Evolutionary conservation across 1,139 yeast genomes (phyloP), one percentile per base, ranked within the genome.

Genomic region (Hyphopichia buzzinii): DNA sequence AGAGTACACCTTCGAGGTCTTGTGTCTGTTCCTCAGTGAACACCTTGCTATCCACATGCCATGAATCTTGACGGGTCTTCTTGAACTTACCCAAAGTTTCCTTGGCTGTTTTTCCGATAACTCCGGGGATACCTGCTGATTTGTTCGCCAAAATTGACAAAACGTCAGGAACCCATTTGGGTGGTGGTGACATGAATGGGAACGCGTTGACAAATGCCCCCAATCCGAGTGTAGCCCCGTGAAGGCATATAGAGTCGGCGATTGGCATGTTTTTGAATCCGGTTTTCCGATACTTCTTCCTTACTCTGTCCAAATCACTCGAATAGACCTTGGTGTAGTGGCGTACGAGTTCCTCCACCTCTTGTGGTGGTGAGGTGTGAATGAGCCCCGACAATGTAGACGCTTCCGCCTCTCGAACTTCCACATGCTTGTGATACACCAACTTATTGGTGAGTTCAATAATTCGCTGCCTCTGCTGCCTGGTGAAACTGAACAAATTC

Each of bases 101-200:
- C 59, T 92, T 92, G 6, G 96, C 95, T 1, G 96, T 77, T 43
- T 83, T 79, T 1, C 96, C 96, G 26, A 87, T 80, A 39, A 82
- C 62, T 3, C 97, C 97, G 5, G 81, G 79, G 23, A 82, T 74
- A 6, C 81, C 77, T 4, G 87, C 78, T 7, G 84, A 75, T 56
- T 81, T 81, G 17, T 76, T 76, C 0, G 95, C 89, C 41, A 92
- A 63, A 1, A 78, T 67, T 1, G 87, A 74, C 42, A 94, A 67
- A 19, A 87, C 76, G 13, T 69, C 67, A 1, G 97, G 97, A 17
- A 92, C 74, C 97, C 97, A 94, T 33, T 50, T 43, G 3, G 98
- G 98, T 2, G 96, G 94, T 0, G 98, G 98, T 2, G 96, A 84
- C 7, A 75, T 71, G 54, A 88, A 92, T 2, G 97, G 92, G 62